Evolutionary conservation across 257 asterid genomes (phyloP).

Genomic region (Forsythia suspensa): DNA sequence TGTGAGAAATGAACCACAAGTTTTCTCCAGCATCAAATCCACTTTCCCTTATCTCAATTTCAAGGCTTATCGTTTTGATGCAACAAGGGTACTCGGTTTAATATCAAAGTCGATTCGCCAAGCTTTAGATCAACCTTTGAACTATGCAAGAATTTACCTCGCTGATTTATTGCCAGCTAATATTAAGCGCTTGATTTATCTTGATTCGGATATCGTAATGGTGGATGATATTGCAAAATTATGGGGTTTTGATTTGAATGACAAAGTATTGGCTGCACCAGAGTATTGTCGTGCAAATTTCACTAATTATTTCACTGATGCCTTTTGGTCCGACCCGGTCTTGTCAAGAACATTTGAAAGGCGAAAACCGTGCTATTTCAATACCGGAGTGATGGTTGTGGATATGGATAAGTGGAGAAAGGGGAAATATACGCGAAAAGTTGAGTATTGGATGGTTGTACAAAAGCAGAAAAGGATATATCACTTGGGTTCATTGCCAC

Average conservation of each 20-base stretch:
- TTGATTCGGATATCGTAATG: conserved; percentile 64
- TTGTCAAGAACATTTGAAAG: conserved; percentile 36
- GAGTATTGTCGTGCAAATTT: conserved; percentile 77
- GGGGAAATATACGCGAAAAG: conserved; percentile 39
- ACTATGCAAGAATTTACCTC: conserved; percentile 62
- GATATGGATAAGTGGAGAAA: conserved; percentile 66
- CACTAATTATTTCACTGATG: conserved; percentile 47
- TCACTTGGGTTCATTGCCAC: conserved; percentile 72
- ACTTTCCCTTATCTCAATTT: conserved; percentile 67
- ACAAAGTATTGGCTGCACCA: conserved; percentile 60
- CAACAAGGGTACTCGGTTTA: conserved; percentile 38
- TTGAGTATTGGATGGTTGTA: conserved; percentile 68
- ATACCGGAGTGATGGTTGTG: conserved; percentile 72
- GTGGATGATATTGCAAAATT: conserved; percentile 58
- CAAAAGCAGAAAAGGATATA: conserved; percentile 63
- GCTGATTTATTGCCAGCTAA: conserved; percentile 44
- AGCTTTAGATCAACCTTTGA: conserved; percentile 70
- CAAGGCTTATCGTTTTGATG: conserved; percentile 46
- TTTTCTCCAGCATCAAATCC: conserved; percentile 43
- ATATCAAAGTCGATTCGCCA: conserved; percentile 71
- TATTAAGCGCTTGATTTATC: conserved; percentile 55
- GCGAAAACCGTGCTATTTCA: conserved; percentile 58
- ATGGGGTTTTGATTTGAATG: conserved; percentile 56
- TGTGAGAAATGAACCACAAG: conserved; percentile 34
- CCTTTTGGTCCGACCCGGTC: conserved; percentile 47